Percentiles rank a stretch among this genome's conserved stretches.
These are phyloP conservation scores for Lophium mytilinum DNA, from an alignment of 495 filamentous ascomycete genomes.

Conservation along the genomic window DNA sequence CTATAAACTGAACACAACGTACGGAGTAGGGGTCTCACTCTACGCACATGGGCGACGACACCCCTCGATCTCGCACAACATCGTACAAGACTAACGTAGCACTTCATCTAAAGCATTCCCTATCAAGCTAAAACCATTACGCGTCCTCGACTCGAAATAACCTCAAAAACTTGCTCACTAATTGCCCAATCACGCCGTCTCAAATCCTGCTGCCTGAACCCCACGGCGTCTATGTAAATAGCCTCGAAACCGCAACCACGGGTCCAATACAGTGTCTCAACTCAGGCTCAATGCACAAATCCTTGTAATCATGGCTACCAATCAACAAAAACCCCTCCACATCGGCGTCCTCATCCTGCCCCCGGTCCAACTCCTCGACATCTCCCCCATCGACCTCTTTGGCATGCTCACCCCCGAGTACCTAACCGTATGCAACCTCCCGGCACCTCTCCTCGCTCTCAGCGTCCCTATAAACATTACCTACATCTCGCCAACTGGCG, in stretches of 20 bases:
- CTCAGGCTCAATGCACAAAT: too few relatives aligned
- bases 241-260: too few relatives aligned
- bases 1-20: too few relatives aligned
- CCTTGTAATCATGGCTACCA: neutral
- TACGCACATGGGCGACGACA: too few relatives aligned
- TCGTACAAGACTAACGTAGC: too few relatives aligned
- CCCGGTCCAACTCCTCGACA: conserved; percentile 25
- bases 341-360: conserved; percentile 23
- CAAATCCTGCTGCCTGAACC: neutral
- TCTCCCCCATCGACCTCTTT: conserved; percentile 25
- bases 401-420: conserved; percentile 15
- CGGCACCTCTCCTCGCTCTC: conserved; percentile 13
- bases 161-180: neutral
- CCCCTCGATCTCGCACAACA: too few relatives aligned
- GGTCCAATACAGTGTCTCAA: too few relatives aligned
- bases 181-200: neutral
- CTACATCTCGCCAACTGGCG: conserved; percentile 9
- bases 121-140: neutral
- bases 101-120: too few relatives aligned
- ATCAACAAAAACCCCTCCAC: conserved; percentile 1
- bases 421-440: conserved; percentile 17
- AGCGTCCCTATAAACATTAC: conserved; percentile 12
- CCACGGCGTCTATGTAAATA: neutral
- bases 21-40: too few relatives aligned
- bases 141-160: neutral